Evolutionary conservation across 2,329 filamentous ascomycete genomes (phyloP).

Genomic region (Phyllosticta citrichinensis): DNA sequence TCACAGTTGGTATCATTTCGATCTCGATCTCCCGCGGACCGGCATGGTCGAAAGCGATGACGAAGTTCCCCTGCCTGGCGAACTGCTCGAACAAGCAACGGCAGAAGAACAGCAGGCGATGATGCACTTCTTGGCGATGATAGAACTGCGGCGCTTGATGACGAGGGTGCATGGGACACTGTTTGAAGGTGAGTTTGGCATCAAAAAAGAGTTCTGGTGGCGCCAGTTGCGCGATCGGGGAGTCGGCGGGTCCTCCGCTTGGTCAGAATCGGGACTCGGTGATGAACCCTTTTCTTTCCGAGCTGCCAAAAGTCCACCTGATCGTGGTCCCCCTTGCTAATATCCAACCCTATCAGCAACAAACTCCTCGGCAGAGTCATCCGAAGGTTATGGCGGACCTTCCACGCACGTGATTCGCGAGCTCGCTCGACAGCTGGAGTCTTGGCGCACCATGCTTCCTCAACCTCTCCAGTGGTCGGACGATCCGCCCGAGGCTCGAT

Average conservation of each 20-base stretch:
- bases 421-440: constrained; percentile 44
- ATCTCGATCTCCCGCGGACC: constrained; percentile 48
- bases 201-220: background rate
- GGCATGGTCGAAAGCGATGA: constrained; percentile 45
- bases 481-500: constrained; percentile 33
- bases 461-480: constrained; percentile 48
- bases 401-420: constrained; percentile 39
- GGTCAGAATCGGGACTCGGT: background rate
- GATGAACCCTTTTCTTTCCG: background rate
- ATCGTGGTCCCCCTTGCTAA: background rate
- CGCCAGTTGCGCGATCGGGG: constrained; percentile 2
- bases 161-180: constrained; percentile 44
- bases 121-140: constrained; percentile 51
- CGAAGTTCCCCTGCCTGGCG: constrained; percentile 46
- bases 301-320: background rate
- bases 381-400: constrained; percentile 28
- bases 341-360: constrained; percentile 4
- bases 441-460: constrained; percentile 50
- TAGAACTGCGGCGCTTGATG: constrained; percentile 46
- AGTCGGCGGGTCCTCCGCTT: constrained; percentile 12
- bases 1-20: constrained; percentile 44
- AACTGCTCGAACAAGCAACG: constrained; percentile 33
- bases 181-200: constrained; percentile 37
- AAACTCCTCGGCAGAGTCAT: constrained; percentile 4
- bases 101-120: constrained; percentile 39